Evolutionary conservation across 2,329 filamentous ascomycete species (phyloP).

Genomic region (Myriosclerotinia scirpicola): DNA sequence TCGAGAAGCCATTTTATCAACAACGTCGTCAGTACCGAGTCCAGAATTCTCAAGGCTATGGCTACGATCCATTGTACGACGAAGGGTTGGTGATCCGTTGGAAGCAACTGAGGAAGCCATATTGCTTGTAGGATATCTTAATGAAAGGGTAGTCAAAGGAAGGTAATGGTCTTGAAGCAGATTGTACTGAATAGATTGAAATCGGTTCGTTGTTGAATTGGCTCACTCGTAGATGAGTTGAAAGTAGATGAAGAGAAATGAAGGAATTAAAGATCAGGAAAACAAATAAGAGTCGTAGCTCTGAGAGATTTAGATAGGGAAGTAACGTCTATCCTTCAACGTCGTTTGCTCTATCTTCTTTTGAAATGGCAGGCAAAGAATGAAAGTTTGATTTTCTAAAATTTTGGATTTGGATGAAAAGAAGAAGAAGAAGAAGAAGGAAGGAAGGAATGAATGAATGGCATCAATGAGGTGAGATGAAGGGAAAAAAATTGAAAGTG

Average conservation of each 20-base stretch:
- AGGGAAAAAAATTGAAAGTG: background rate
- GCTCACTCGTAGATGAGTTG: constrained; percentile 38
- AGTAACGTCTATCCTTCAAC: constrained; percentile 30
- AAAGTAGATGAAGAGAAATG: constrained; percentile 33
- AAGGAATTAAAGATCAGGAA: constrained; percentile 32
- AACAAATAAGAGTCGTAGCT: constrained; percentile 41
- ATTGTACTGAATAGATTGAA: constrained; percentile 29
- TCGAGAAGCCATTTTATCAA: constrained; percentile 30
- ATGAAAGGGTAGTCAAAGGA: constrained; percentile 10
- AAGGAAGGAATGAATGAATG: constrained; percentile 1
- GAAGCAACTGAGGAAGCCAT: constrained; percentile 34
- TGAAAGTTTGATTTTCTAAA: background rate
- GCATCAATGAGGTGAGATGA: background rate
- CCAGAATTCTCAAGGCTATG: constrained; percentile 44
- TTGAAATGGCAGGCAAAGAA: constrained; percentile 21
- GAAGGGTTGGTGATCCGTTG: constrained; percentile 47
- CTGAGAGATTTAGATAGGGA: constrained; percentile 35
- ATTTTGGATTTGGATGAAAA: background rate
- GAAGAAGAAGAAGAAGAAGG: background rate
- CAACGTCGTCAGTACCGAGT: constrained; percentile 30
- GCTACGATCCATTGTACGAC: constrained; percentile 42
- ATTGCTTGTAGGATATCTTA: constrained; percentile 45
- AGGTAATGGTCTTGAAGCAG: constrained; percentile 24
- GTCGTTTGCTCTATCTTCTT: constrained; percentile 23
- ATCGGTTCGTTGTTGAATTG: constrained; percentile 28